These are phyloP conservation scores for Ricinus communis DNA, from an alignment of 345 rosid species.

Conservation along the genomic window DNA sequence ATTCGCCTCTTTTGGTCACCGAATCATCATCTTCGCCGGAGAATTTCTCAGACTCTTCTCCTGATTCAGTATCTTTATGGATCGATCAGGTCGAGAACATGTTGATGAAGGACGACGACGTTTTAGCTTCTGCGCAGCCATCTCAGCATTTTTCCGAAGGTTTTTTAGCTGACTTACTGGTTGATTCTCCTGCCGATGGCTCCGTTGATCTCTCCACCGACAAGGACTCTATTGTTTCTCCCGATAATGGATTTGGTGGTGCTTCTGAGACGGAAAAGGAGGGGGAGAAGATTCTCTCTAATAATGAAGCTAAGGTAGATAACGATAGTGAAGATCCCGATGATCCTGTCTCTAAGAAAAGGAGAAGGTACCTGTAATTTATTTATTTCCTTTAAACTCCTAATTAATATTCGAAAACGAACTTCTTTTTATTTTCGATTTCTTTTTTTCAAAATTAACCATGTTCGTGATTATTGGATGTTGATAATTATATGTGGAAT, in stretches of 20 bases:
- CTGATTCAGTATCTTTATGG: constrained; percentile 38
- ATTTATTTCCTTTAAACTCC: too few species aligned
- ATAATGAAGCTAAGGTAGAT: constrained; percentile 20
- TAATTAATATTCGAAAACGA: too few species aligned
- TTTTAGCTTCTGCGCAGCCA: constrained; percentile 10
- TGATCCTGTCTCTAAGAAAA: constrained; percentile 45
- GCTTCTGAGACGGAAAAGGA: constrained; percentile 11
- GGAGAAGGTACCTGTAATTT: constrained; percentile 43
- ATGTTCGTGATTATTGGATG: not conserved
- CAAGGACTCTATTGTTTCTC: constrained; percentile 17
- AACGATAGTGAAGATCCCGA: constrained; percentile 21
- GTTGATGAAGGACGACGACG: constrained; percentile 49
- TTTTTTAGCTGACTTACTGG: constrained; percentile 46
- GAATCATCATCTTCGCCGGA: not conserved
- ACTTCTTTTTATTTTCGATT: too few species aligned
- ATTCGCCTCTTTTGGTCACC: constrained; percentile 3
- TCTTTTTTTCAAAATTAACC: too few species aligned
- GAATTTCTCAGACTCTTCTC: constrained; percentile 21
- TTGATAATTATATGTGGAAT: not conserved
- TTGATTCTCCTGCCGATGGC: constrained; percentile 33
- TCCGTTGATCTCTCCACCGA: constrained; percentile 21
- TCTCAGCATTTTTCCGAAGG: constrained; percentile 24
- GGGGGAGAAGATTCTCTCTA: not conserved
- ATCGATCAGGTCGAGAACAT: constrained; percentile 46
- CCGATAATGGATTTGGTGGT: constrained; percentile 16